phyloP scores from a whole-genome alignment of 768 basidiomycete genomes.

The Psilocybe sp. region DNA sequence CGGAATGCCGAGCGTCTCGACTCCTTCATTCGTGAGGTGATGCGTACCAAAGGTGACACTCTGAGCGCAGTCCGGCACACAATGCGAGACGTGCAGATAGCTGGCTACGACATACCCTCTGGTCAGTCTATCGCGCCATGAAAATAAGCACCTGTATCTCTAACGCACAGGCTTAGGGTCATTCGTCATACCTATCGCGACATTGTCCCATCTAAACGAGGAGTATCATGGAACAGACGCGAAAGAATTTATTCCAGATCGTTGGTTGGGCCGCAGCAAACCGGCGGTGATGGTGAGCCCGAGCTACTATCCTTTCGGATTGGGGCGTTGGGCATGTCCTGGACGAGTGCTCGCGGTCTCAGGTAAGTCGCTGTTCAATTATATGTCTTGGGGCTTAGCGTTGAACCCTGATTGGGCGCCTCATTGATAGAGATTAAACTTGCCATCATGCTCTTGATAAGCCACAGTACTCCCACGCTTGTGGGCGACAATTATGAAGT shows the following conservation, averaged over 20 bases:
- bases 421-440: conserved; percentile 3
- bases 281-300: not conserved
- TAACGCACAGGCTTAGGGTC: not conserved
- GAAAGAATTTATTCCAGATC: not conserved
- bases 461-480: not conserved
- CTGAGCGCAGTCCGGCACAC: not conserved
- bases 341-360: not conserved
- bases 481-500: conserved; percentile 6
- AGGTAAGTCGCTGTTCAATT: not conserved
- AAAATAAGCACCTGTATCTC: not conserved
- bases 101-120: conserved; percentile 1
- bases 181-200: conserved; percentile 1
- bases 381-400: too few relatives aligned
- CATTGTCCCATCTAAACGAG: not conserved
- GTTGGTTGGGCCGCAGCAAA: conserved; percentile 2
- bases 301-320: conserved; percentile 1
- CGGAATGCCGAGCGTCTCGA: conserved; percentile 2
- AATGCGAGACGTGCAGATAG: not conserved
- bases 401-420: not conserved
- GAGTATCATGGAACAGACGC: conserved; percentile 1
- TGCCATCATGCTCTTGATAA: conserved; percentile 5
- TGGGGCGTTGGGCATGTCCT: conserved; percentile 2
- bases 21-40: conserved; percentile 5
- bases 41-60: conserved; percentile 3
- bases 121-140: not conserved